phyloP scores from a whole-genome alignment of 768 basidiomycete genomes.

The Crucibulum laeve region DNA sequence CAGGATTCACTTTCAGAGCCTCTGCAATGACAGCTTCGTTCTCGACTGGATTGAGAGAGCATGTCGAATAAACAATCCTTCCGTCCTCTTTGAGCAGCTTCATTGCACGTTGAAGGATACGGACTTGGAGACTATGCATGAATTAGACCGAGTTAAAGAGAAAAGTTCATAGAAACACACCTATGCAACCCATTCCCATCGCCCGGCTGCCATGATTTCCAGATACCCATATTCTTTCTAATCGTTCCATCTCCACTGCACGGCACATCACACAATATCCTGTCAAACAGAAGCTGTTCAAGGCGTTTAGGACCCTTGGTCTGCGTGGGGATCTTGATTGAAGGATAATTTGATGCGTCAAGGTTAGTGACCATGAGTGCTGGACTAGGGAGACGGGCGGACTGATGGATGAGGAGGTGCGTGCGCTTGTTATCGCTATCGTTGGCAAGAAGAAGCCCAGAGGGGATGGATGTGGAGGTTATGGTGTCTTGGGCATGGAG shows the following conservation, averaged over 20 bases:
- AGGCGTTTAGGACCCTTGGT: conserved; percentile 28
- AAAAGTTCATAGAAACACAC: conserved; percentile 29
- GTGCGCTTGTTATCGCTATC: conserved; percentile 93
- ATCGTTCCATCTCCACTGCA: conserved; percentile 97
- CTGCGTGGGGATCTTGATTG: conserved; percentile 46
- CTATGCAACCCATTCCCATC: conserved; percentile 90
- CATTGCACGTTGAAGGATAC: conserved; percentile 93
- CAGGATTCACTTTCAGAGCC: conserved; percentile 67
- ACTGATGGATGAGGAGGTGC: conserved; percentile 96
- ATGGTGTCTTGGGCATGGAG: conserved; percentile 76
- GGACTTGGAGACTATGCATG: conserved; percentile 71
- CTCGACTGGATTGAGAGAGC: conserved; percentile 94
- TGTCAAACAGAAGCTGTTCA: conserved; percentile 74
- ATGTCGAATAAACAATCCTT: conserved; percentile 95
- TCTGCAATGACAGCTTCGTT: conserved; percentile 95
- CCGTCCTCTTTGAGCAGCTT: conserved; percentile 79
- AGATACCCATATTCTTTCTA: conserved; percentile 92
- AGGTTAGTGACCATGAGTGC: conserved; percentile 94
- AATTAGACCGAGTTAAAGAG: conserved; percentile 1
- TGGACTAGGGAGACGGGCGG: conserved; percentile 88
- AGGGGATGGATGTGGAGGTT: conserved; percentile 63
- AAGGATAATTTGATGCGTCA: conserved; percentile 85
- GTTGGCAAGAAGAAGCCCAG: conserved; percentile 90
- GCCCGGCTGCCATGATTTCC: conserved; percentile 86
- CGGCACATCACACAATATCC: conserved; percentile 95